A percentile compares a stretch with the other conserved stretches of the same genome.
These are phyloP conservation scores for Gloeopeniophorella convolvens DNA, from an alignment of 768 basidiomycete species.

Conservation along the genomic window DNA sequence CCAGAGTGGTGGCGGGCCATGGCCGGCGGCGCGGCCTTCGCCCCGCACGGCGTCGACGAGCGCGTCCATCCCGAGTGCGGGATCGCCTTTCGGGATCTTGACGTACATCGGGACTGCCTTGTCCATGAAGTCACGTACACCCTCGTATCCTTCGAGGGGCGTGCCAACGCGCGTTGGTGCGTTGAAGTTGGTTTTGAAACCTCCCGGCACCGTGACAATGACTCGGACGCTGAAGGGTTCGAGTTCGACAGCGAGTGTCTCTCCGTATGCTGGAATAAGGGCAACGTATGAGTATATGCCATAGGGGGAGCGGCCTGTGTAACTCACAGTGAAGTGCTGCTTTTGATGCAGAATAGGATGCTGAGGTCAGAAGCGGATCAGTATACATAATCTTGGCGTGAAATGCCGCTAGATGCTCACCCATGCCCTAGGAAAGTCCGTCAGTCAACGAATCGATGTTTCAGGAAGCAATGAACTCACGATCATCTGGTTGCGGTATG, in stretches of 20 bases:
- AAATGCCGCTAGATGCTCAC: neutral
- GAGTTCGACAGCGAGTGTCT: constrained; percentile 26
- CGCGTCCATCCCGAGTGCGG: constrained; percentile 24
- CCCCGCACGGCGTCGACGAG: constrained; percentile 27
- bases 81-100: constrained; percentile 21
- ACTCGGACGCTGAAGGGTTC: constrained; percentile 27
- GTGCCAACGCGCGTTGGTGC: neutral
- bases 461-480: neutral
- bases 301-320: neutral
- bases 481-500: constrained; percentile 12
- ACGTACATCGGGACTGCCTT: neutral
- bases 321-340: constrained; percentile 23
- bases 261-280: constrained; percentile 20
- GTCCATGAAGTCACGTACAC: constrained; percentile 6
- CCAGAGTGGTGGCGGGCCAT: constrained; percentile 19
- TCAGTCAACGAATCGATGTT: neutral
- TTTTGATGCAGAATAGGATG: constrained; percentile 24
- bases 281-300: neutral
- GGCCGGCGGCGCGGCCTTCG: constrained; percentile 23
- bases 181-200: constrained; percentile 22
- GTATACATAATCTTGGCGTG: too few species aligned
- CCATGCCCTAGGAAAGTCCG: neutral
- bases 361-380: constrained; percentile 1
- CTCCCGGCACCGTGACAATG: constrained; percentile 24
- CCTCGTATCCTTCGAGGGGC: constrained; percentile 21